A percentile compares a stretch with the other conserved stretches of the same genome.
These are phyloP conservation scores for Conoideocrella luteorostrata DNA, from an alignment of 2,329 filamentous ascomycete species.

Conservation along the genomic window DNA sequence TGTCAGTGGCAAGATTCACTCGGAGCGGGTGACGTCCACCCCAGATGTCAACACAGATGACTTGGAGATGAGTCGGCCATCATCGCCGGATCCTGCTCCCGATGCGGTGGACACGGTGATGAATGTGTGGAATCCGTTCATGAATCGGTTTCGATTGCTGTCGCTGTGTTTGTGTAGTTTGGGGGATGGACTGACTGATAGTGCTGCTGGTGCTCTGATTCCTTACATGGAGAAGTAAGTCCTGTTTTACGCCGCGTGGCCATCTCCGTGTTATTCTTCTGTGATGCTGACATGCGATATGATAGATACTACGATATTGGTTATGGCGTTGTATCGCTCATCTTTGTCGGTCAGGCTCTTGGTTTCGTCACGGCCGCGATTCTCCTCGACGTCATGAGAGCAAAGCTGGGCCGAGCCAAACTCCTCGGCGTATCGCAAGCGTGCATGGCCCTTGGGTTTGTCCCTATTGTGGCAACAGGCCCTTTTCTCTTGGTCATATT, in stretches of 20 bases:
- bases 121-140: constrained; percentile 53
- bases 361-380: constrained; percentile 72
- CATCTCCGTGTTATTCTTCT: too few species aligned
- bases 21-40: too few species aligned
- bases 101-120: constrained; percentile 43
- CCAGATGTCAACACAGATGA: too few species aligned
- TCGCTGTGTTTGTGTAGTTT: constrained; percentile 61
- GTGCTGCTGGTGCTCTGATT: constrained; percentile 69
- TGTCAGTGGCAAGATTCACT: too few species aligned
- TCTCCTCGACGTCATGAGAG: constrained; percentile 57
- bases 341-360: constrained; percentile 71
- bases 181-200: constrained; percentile 66
- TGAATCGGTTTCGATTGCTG: constrained; percentile 65
- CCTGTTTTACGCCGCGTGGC: too few species aligned
- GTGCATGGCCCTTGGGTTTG: constrained; percentile 53
- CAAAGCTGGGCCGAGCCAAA: constrained; percentile 58
- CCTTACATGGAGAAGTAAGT: constrained; percentile 66
- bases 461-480: constrained; percentile 59
- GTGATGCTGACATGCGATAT: background rate
- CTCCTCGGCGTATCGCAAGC: constrained; percentile 53
- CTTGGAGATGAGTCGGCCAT: constrained; percentile 49
- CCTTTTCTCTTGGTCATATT: constrained; percentile 63
- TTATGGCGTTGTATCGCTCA: constrained; percentile 72
- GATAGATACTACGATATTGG: constrained; percentile 61
- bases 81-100: constrained; percentile 31